These are phyloP conservation scores for Flaveria floridana DNA, from an alignment of 140 eudicot species.

Conservation along the genomic window DNA sequence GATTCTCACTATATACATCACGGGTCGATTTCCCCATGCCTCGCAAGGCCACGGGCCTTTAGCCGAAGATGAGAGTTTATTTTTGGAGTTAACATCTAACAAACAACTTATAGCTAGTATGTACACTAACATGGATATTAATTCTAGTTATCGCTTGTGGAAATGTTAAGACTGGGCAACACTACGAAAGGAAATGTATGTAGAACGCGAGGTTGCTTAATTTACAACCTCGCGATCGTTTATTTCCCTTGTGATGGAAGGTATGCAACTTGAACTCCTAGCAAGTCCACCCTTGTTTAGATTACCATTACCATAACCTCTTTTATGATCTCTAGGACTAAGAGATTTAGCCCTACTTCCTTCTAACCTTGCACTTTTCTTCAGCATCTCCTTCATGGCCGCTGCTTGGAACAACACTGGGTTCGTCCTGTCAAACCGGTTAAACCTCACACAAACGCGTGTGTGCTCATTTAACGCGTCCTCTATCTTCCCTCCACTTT, in stretches of 20 bases:
- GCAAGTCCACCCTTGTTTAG: conserved; percentile 52
- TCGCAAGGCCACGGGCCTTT: conserved; percentile 22
- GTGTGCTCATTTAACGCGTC: conserved; percentile 76
- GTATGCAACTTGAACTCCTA: conserved; percentile 95
- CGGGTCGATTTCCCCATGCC: background rate
- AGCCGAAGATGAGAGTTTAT: conserved; percentile 31
- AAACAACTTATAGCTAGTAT: conserved; percentile 24
- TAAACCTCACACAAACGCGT: conserved; percentile 71
- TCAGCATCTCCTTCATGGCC: conserved; percentile 82
- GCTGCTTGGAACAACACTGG: conserved; percentile 89
- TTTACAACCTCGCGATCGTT: conserved; percentile 32
- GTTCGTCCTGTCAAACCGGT: conserved; percentile 71
- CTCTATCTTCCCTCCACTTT: conserved; percentile 74
- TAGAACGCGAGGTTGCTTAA: conserved; percentile 4
- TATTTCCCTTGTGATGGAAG: conserved; percentile 60
- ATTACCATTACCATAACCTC: conserved; percentile 35
- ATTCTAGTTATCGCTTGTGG: background rate
- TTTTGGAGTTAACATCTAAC: conserved; percentile 23
- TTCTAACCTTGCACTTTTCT: conserved; percentile 46
- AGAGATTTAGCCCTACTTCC: conserved; percentile 52
- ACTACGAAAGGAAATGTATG: background rate
- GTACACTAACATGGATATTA: conserved; percentile 16
- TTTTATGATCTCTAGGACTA: conserved; percentile 68
- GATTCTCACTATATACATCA: conserved; percentile 21
- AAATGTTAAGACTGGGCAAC: background rate